These are phyloP conservation scores for Lonicera japonica DNA, from an alignment of 129 eudicot genomes.

Conservation along the genomic window DNA sequence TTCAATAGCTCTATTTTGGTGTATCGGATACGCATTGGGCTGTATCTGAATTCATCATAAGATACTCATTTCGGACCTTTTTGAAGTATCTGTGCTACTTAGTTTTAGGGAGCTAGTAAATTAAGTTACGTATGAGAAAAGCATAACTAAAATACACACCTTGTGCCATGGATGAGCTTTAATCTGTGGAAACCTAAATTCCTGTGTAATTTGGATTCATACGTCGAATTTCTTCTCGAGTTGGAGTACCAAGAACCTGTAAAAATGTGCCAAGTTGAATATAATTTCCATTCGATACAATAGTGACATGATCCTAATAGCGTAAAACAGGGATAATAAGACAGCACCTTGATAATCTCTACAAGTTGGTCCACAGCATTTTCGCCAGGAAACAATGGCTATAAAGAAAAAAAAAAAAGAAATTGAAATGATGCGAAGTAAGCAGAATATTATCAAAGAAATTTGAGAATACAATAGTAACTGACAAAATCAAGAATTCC, in stretches of 20 bases:
- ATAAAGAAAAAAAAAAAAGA: too few species aligned
- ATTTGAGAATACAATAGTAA: neutral
- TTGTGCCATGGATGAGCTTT: constrained; percentile 73
- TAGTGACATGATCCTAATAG: too few species aligned
- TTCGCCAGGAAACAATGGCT: constrained; percentile 98
- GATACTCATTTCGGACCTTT: too few species aligned
- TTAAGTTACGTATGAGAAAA: neutral
- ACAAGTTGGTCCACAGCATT: constrained; percentile 96
- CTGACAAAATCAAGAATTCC: neutral
- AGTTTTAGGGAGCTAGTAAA: too few species aligned
- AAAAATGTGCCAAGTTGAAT: constrained; percentile 7
- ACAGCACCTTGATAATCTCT: constrained; percentile 75
- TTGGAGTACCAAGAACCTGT: constrained; percentile 96
- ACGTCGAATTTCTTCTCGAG: constrained; percentile 96
- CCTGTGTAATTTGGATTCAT: constrained; percentile 93
- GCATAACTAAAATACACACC: constrained; percentile 21
- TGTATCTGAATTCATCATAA: too few species aligned
- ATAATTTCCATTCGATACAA: neutral
- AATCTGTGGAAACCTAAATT: constrained; percentile 67
- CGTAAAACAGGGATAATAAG: neutral
- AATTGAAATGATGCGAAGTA: constrained; percentile 4
- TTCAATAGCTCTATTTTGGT: too few species aligned
- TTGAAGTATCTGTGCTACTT: too few species aligned
- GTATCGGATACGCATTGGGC: too few species aligned
- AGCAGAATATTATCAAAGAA: too few species aligned